A percentile compares a stretch with the other conserved stretches of the same genome.
phyloP scores from a whole-genome alignment of 1,284 basidiomycete genomes.

The Trametes sp. region DNA sequence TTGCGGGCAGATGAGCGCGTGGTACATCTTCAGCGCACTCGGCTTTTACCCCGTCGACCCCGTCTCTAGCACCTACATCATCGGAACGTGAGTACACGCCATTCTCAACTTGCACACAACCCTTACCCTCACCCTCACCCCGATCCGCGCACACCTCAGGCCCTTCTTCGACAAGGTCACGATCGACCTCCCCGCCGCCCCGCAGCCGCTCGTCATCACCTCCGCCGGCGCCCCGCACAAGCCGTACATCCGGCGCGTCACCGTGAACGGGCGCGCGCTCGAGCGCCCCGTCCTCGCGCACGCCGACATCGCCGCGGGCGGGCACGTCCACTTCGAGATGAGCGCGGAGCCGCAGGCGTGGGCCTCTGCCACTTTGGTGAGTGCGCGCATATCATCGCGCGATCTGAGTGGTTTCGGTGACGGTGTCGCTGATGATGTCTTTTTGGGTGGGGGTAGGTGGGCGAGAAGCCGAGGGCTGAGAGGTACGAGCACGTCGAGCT shows the following conservation, averaged over 20 bases:
- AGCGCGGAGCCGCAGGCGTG: constrained; percentile 52
- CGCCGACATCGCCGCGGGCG: constrained; percentile 62
- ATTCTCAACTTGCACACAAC: background rate
- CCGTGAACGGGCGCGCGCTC: constrained; percentile 56
- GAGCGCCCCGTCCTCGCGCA: constrained; percentile 61
- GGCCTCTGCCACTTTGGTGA: constrained; percentile 36
- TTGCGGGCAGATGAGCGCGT: constrained; percentile 89
- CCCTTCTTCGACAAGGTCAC: constrained; percentile 75
- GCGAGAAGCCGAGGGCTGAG: background rate
- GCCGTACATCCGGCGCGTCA: constrained; percentile 66
- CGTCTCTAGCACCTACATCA: constrained; percentile 74
- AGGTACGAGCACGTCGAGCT: too few relatives aligned
- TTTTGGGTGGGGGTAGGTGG: background rate
- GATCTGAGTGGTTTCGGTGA: background rate
- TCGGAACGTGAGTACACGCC: constrained; percentile 63
- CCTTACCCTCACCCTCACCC: background rate
- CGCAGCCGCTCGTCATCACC: constrained; percentile 54
- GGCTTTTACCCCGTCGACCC: constrained; percentile 91
- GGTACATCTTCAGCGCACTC: constrained; percentile 84
- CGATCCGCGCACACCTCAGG: constrained; percentile 39
- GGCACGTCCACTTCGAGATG: constrained; percentile 72
- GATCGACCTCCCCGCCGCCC: constrained; percentile 57
- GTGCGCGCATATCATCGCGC: background rate
- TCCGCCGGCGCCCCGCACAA: constrained; percentile 61
- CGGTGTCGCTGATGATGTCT: background rate